Evolutionary conservation across 2,329 filamentous ascomycete species (phyloP).

Genomic region (Tolypocladium album): DNA sequence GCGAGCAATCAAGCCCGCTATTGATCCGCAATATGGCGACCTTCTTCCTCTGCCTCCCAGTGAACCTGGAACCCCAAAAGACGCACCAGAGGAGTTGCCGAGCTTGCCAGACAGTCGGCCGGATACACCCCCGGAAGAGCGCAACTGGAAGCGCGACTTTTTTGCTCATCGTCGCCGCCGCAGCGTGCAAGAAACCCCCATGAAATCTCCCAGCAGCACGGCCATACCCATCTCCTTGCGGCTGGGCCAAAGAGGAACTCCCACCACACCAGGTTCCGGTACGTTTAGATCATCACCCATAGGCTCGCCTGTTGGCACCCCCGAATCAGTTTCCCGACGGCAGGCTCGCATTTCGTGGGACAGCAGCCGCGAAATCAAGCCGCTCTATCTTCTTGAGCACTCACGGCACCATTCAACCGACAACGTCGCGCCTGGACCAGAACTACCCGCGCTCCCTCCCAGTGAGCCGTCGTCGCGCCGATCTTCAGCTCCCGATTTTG

Average conservation of each 20-base stretch:
- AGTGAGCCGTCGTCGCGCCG: constrained; percentile 25
- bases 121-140: constrained; percentile 41
- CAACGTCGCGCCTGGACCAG: constrained; percentile 16
- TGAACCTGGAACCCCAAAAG: constrained; percentile 37
- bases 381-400: constrained; percentile 70
- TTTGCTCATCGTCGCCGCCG: constrained; percentile 35
- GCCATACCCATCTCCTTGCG: constrained; percentile 47
- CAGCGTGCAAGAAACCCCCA: constrained; percentile 34
- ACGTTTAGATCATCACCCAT: constrained; percentile 27
- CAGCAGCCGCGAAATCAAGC: constrained; percentile 60
- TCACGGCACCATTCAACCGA: constrained; percentile 27
- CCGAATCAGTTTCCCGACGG: constrained; percentile 25
- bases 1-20: constrained; percentile 50
- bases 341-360: constrained; percentile 49
- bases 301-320: constrained; percentile 18
- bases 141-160: constrained; percentile 26
- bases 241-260: constrained; percentile 34
- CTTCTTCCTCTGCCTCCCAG: constrained; percentile 54
- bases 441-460: constrained; percentile 39
- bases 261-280: constrained; percentile 26
- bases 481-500: constrained; percentile 21
- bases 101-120: constrained; percentile 50
- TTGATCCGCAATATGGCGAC: constrained; percentile 56
- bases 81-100: constrained; percentile 31
- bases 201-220: constrained; percentile 43